phyloP scores from a whole-genome alignment of 139 green algal species.

The Closterium sp. region DNA sequence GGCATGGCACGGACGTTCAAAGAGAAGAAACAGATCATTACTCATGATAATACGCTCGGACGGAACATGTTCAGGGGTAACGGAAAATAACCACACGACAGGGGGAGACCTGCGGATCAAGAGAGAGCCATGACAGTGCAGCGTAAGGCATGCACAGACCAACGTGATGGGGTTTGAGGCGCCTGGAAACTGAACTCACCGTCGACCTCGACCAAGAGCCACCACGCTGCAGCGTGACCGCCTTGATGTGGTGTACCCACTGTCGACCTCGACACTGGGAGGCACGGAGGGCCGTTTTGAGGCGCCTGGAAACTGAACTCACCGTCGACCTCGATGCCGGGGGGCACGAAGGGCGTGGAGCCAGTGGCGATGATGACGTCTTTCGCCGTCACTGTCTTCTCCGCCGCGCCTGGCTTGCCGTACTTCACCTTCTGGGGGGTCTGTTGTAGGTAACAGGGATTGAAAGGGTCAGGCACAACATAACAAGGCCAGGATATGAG shows the following conservation, averaged over 20 bases:
- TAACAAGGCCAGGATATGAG: no score
- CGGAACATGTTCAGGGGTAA: no score
- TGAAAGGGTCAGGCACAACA: not conserved
- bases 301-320: not conserved
- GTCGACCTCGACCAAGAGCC: no score
- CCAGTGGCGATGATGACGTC: constrained; percentile 98
- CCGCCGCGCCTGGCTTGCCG: constrained; percentile 39
- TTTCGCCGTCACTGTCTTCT: constrained; percentile 72
- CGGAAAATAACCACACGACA: no score
- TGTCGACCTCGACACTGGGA: no score
- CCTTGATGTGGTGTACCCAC: no score
- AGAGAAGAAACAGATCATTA: not conserved
- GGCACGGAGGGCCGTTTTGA: no score
- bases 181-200: no score
- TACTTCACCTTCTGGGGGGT: constrained; percentile 40
- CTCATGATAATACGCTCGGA: no score
- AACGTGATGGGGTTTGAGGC: no score
- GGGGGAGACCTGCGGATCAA: no score
- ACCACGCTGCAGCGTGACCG: no score
- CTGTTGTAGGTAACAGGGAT: not conserved
- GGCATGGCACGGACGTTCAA: not conserved
- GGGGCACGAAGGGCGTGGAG: constrained; percentile 95
- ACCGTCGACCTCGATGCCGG: constrained; percentile 92
- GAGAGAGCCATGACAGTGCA: not conserved
- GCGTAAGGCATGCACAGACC: not conserved